These are phyloP conservation scores for Podospora fimiseda DNA, from an alignment of 495 filamentous ascomycete genomes.

Conservation along the genomic window DNA sequence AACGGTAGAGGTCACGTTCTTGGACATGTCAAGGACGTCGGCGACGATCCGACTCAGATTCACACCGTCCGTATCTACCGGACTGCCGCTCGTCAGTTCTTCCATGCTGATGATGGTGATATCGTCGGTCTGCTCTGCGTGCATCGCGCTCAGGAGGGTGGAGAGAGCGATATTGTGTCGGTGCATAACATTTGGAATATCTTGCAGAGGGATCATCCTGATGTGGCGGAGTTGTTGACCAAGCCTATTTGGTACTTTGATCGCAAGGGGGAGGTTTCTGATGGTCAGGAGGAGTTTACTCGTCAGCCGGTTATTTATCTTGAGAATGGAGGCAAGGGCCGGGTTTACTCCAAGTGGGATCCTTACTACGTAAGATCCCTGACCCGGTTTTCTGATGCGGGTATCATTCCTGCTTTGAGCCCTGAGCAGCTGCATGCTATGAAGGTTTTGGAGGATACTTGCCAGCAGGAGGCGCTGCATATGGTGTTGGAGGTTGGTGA, in stretches of 20 bases:
- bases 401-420: slow-evolving; percentile 61
- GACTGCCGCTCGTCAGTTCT: slow-evolving; percentile 73
- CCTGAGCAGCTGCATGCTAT: slow-evolving; percentile 57
- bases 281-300: slow-evolving; percentile 71
- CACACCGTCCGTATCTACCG: slow-evolving; percentile 83
- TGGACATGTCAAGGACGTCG: slow-evolving; percentile 85
- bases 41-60: slow-evolving; percentile 72
- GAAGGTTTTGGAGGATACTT: slow-evolving; percentile 60
- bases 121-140: slow-evolving; percentile 84
- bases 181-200: slow-evolving; percentile 78
- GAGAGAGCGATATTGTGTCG: slow-evolving; percentile 77
- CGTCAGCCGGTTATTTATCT: slow-evolving; percentile 68
- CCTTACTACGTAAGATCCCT: slow-evolving; percentile 71
- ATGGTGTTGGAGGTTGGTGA: slow-evolving; percentile 76
- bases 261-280: slow-evolving; percentile 76
- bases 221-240: slow-evolving; percentile 67
- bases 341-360: slow-evolving; percentile 62
- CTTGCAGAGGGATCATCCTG: slow-evolving; percentile 66
- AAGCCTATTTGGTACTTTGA: slow-evolving; percentile 89
- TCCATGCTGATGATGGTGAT: slow-evolving; percentile 78
- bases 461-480: slow-evolving; percentile 58
- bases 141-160: slow-evolving; percentile 68
- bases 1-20: slow-evolving; percentile 84
- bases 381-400: slow-evolving; percentile 56
- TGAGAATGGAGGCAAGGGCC: slow-evolving; percentile 41